These are phyloP conservation scores for Infundibulicybe gibba DNA, from an alignment of 768 basidiomycete genomes.

Conservation along the genomic window DNA sequence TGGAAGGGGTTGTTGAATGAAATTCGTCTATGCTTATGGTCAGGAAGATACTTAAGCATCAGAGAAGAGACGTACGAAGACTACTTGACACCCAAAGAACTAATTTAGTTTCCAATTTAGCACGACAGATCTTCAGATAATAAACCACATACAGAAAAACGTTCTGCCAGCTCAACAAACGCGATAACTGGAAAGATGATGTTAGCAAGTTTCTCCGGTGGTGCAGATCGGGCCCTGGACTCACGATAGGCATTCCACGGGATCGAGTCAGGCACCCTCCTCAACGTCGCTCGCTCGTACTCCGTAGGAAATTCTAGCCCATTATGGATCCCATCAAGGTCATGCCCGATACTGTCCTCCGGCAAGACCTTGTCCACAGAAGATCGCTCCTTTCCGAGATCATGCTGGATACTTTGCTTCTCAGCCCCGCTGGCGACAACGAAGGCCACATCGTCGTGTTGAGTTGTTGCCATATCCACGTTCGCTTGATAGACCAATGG, in stretches of 20 bases:
- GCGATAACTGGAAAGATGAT: slow-evolving; percentile 49
- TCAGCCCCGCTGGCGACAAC: too few species aligned
- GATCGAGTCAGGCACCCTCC: slow-evolving; percentile 55
- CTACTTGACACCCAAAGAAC: slow-evolving; percentile 45
- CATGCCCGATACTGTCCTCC: slow-evolving; percentile 1
- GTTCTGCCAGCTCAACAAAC: slow-evolving; percentile 65
- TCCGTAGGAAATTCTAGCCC: slow-evolving; percentile 63
- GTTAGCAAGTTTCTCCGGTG: background rate
- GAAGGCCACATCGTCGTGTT: too few species aligned
- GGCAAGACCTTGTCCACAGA: too few species aligned
- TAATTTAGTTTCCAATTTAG: slow-evolving; percentile 7
- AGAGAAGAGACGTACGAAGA: slow-evolving; percentile 34
- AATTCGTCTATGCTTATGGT: slow-evolving; percentile 52
- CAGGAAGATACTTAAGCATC: background rate
- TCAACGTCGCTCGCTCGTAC: slow-evolving; percentile 54
- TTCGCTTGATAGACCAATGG: too few species aligned
- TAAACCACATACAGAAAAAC: slow-evolving; percentile 55
- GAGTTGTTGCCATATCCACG: too few species aligned
- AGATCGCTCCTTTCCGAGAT: too few species aligned
- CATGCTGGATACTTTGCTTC: too few species aligned
- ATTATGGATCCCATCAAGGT: slow-evolving; percentile 32
- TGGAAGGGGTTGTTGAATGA: slow-evolving; percentile 71
- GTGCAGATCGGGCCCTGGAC: slow-evolving; percentile 8
- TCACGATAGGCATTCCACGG: slow-evolving; percentile 57
- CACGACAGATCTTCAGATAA: background rate